phyloP scores from a whole-genome alignment of 1,284 basidiomycete species.

The Trichosporon ovoides region DNA sequence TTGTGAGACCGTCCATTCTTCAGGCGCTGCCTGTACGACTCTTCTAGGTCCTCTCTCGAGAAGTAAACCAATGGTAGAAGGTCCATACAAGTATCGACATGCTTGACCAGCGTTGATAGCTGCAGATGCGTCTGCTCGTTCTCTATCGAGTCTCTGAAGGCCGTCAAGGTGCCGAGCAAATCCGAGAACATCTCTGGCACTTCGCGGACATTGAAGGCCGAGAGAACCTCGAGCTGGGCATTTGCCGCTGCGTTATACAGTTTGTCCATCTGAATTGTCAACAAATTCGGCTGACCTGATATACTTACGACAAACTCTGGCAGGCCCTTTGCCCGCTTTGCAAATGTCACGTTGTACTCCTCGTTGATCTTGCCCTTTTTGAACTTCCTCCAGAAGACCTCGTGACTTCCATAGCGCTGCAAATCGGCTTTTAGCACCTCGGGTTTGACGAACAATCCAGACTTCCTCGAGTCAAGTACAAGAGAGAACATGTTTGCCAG shows the following conservation, averaged over 20 bases:
- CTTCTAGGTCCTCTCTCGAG: neutral
- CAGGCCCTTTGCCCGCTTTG: constrained; percentile 9
- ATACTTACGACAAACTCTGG: constrained; percentile 32
- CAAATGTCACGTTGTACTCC: constrained; percentile 5
- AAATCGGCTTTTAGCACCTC: constrained; percentile 21
- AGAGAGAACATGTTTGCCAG: constrained; percentile 37
- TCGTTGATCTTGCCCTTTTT: constrained; percentile 27
- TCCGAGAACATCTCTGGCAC: neutral
- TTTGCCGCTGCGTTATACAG: constrained; percentile 18
- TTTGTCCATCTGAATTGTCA: constrained; percentile 30
- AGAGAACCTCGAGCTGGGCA: constrained; percentile 18
- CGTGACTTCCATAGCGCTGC: constrained; percentile 14
- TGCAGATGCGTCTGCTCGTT: neutral
- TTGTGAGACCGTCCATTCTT: neutral
- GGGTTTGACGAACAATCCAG: constrained; percentile 27
- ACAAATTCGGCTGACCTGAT: neutral
- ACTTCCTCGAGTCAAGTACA: constrained; percentile 40
- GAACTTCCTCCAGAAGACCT: constrained; percentile 29
- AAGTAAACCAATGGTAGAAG: neutral
- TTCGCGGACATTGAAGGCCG: constrained; percentile 9
- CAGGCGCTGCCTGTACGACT: constrained; percentile 6
- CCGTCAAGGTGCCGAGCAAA: neutral
- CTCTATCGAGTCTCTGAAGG: neutral
- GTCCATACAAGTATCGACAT: neutral
- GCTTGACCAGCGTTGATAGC: neutral